Evolutionary conservation across 768 basidiomycete genomes (phyloP).

Genomic region (Psilocybe cyanescens): DNA sequence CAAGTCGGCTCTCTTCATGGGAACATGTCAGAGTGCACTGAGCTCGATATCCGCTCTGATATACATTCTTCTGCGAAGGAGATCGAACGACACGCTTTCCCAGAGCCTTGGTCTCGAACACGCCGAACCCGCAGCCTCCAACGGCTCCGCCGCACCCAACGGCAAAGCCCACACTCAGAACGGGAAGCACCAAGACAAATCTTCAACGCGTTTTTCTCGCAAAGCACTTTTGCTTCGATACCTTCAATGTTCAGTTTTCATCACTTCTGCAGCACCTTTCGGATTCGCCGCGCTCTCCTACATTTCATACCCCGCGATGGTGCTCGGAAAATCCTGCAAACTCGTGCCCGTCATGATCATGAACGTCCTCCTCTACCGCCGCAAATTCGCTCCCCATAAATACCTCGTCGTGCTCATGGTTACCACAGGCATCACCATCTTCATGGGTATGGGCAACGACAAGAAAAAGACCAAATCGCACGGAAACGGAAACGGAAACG

Average conservation of each 20-base stretch:
- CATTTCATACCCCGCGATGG: slow-evolving; percentile 98
- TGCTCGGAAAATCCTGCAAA: slow-evolving; percentile 98
- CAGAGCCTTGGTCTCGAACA: slow-evolving; percentile 66
- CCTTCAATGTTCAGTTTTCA: slow-evolving; percentile 84
- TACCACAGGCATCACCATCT: slow-evolving; percentile 87
- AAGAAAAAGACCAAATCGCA: slow-evolving; percentile 42
- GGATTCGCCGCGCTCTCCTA: slow-evolving; percentile 94
- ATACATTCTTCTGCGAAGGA: slow-evolving; percentile 72
- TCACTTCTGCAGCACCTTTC: slow-evolving; percentile 92
- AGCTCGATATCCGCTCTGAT: slow-evolving; percentile 76
- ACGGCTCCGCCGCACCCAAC: slow-evolving; percentile 37
- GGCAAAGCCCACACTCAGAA: slow-evolving; percentile 16
- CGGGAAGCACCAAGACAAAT: slow-evolving; percentile 27
- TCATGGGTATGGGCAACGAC: slow-evolving; percentile 87
- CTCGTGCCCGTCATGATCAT: slow-evolving; percentile 98
- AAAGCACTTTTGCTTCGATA: slow-evolving; percentile 69
- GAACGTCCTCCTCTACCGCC: slow-evolving; percentile 94
- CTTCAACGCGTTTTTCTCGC: slow-evolving; percentile 39
- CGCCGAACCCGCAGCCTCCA: slow-evolving; percentile 29
- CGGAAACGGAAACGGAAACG: slow-evolving; percentile 26
- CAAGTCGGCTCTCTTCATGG: slow-evolving; percentile 83
- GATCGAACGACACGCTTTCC: slow-evolving; percentile 51
- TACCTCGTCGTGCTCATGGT: slow-evolving; percentile 96
- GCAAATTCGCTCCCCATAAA: slow-evolving; percentile 91
- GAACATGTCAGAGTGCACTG: slow-evolving; percentile 82